A percentile compares a stretch with the other conserved stretches of the same genome.
Conservation (phyloP, 805 yeast species). For the Ascoidea tarda region DNA sequence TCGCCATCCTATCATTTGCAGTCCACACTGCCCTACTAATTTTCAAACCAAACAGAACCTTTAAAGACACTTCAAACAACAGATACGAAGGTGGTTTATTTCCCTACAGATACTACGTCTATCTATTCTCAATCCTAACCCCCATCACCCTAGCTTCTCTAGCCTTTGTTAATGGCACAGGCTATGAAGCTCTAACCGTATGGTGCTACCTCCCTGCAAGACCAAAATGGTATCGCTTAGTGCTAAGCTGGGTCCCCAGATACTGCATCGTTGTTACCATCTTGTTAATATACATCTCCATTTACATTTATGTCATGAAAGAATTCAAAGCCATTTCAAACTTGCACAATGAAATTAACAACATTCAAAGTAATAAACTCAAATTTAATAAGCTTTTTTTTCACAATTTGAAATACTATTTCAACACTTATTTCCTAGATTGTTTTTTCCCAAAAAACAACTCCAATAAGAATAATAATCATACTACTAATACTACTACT, state of each 20-base stretch:
- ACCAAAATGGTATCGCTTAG: conserved; percentile 65
- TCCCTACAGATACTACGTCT: conserved; percentile 40
- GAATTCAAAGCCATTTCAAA: conserved; percentile 41
- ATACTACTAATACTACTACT: background rate
- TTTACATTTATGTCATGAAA: conserved; percentile 56
- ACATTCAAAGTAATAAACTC: conserved; percentile 6
- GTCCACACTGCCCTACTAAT: conserved; percentile 67
- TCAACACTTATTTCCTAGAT: conserved; percentile 12
- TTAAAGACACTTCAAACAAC: conserved; percentile 22
- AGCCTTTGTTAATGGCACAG: conserved; percentile 44
- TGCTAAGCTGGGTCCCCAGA: conserved; percentile 72
- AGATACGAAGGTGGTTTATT: conserved; percentile 64
- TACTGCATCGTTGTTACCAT: conserved; percentile 52
- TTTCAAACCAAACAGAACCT: conserved; percentile 42
- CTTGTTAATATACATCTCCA: conserved; percentile 47
- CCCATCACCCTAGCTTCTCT: conserved; percentile 60
- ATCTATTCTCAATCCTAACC: conserved; percentile 38
- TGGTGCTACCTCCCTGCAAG: conserved; percentile 70
- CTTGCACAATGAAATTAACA: conserved; percentile 17
- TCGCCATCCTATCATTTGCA: conserved; percentile 73
- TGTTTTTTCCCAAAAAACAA: background rate
- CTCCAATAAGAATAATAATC: background rate
- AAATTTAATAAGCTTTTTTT: conserved; percentile 8
- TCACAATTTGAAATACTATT: conserved; percentile 9
- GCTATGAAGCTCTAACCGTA: conserved; percentile 48